Conservation (phyloP, 2,329 filamentous ascomycete genomes). For the Fusarium sp. region DNA sequence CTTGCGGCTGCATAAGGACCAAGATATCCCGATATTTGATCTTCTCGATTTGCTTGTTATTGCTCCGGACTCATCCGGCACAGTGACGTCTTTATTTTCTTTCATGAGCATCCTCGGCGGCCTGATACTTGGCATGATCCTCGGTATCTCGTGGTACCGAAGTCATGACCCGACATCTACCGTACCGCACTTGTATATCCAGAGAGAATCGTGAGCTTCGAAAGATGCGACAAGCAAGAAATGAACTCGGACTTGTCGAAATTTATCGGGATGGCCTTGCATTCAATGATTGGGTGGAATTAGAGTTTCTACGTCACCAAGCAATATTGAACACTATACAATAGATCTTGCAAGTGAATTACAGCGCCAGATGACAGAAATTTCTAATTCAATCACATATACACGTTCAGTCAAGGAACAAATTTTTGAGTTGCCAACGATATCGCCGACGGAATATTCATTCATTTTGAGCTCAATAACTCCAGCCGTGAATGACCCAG, state of each 20-base stretch:
- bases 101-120: constrained; percentile 39
- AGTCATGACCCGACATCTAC: constrained; percentile 32
- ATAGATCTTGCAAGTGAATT: neutral
- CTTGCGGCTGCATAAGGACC: constrained; percentile 38
- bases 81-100: constrained; percentile 36
- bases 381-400: constrained; percentile 6
- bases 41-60: constrained; percentile 3
- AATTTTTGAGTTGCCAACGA: constrained; percentile 40
- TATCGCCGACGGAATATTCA: constrained; percentile 43
- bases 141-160: constrained; percentile 42
- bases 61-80: constrained; percentile 32
- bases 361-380: neutral
- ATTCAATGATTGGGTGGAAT: neutral
- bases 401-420: neutral
- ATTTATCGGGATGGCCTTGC: neutral
- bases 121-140: constrained; percentile 32
- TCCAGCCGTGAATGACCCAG: constrained; percentile 46
- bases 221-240: neutral
- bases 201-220: constrained; percentile 3
- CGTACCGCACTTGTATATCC: constrained; percentile 33
- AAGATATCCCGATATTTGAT: constrained; percentile 25
- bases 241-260: neutral
- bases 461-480: constrained; percentile 49
- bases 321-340: neutral
- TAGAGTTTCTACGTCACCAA: neutral